A percentile compares a stretch with the other conserved stretches of the same genome.
Evolutionary conservation across 768 basidiomycete species (phyloP).

Genomic region (Trametes maxima): DNA sequence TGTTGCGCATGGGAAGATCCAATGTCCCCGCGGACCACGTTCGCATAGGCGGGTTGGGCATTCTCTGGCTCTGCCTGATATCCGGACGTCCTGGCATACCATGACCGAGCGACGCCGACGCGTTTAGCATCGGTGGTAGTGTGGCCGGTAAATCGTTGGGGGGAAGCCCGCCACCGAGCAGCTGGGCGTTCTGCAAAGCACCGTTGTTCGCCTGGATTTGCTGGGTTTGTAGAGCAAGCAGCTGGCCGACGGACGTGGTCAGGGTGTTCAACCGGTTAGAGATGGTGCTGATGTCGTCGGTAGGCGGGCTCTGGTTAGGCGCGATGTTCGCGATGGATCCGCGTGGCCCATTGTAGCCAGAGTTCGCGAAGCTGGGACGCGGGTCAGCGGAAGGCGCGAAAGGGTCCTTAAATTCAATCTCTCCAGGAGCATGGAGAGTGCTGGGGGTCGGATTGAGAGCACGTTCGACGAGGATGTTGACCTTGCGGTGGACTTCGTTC

Average conservation of each 20-base stretch:
- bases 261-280: constrained; percentile 78
- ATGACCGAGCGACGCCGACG: constrained; percentile 49
- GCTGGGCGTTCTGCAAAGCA: constrained; percentile 25
- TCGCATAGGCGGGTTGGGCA: constrained; percentile 71
- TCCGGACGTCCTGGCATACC: constrained; percentile 69
- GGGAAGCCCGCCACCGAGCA: constrained; percentile 36
- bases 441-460: constrained; percentile 36
- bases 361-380: constrained; percentile 15
- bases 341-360: constrained; percentile 48
- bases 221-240: constrained; percentile 80
- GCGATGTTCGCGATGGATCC: constrained; percentile 69
- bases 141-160: constrained; percentile 39
- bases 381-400: constrained; percentile 53
- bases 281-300: constrained; percentile 75
- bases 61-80: constrained; percentile 57
- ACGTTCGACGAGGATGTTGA: constrained; percentile 74
- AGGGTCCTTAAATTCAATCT: constrained; percentile 82
- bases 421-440: constrained; percentile 16
- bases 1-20: constrained; percentile 66
- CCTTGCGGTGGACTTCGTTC: constrained; percentile 73
- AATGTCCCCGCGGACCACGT: constrained; percentile 86
- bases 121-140: constrained; percentile 14
- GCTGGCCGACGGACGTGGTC: constrained; percentile 83
- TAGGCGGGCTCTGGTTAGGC: constrained; percentile 66
- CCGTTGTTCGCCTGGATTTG: constrained; percentile 52